Evolutionary conservation across 2,329 filamentous ascomycete genomes (phyloP), one percentile per base, ranked within the genome.

Genomic region (Hirsutella minnesotensis): DNA sequence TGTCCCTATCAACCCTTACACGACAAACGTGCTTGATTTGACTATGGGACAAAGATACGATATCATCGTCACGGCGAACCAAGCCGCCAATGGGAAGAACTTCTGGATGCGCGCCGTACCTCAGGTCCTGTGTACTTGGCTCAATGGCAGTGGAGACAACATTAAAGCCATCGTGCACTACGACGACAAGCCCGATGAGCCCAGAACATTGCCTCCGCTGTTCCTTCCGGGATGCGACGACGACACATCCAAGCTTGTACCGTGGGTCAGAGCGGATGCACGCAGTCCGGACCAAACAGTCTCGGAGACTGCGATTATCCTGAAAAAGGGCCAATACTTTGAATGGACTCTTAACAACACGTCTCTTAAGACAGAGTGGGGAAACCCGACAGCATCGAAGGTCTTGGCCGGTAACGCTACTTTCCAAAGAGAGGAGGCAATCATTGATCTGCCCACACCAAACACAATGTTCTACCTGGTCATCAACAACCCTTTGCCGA

Each of bases 1-100:
- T 3, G 72, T 81, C 0, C 73, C 76, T 2, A 65, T 81, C 20
- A 51, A 63, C 20, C 77, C 77, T 0, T 81, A 72, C 46, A 57
- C 58, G 1, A 69, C 74, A 1, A 61, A 65, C 0, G 43, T 67
- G n/a, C 56, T 79, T n/a, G 68, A 60, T 19, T 60, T 79, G 9
- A 66, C 58, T 20, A 66, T 42, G 13, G 73, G 59, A 3, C 63
- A 67, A 47, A 58, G 69, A 4, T 68, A 69, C 49, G 68, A 73
- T 46, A 49, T 73, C 7, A 55, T 74, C 22, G 59, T 73, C 9
- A 56, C 57, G 9, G 68, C 67, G 4, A 52, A 68, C 43, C 57
- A 64, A 35, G 45, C 50, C 1, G 13, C 16, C 8, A 10, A 15
- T 9, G 48, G 49, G 10, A 44, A 57, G 44, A 56, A 64, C 51